Percentiles rank a stretch among this genome's conserved stretches.
Evolutionary conservation across 441 rosid species (phyloP).

Genomic region (Macaranga tanarius): DNA sequence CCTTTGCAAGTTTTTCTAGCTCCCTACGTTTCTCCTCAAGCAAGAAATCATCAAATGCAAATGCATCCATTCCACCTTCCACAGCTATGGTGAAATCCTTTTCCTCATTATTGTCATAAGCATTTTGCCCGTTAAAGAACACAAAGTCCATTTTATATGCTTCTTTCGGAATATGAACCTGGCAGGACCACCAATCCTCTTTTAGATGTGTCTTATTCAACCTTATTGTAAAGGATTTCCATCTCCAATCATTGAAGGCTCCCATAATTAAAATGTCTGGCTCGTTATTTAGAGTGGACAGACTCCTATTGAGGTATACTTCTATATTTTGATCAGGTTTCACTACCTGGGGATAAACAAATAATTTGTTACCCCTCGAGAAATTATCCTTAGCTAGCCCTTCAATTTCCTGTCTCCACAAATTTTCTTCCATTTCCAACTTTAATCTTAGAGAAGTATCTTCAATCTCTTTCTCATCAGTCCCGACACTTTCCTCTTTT

Average conservation of each 20-base stretch:
- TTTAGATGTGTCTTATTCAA: slow-evolving; percentile 58
- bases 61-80: slow-evolving; percentile 72
- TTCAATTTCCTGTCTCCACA: slow-evolving; percentile 53
- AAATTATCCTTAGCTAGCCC: slow-evolving; percentile 51
- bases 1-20: slow-evolving; percentile 67
- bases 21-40: slow-evolving; percentile 81
- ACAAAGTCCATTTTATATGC: slow-evolving; percentile 91
- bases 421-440: slow-evolving; percentile 37
- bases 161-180: slow-evolving; percentile 77
- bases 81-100: slow-evolving; percentile 67
- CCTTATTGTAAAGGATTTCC: slow-evolving; percentile 74
- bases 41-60: slow-evolving; percentile 80
- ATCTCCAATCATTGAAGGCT: slow-evolving; percentile 93
- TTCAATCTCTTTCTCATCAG: slow-evolving; percentile 27
- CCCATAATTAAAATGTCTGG: slow-evolving; percentile 81
- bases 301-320: slow-evolving; percentile 65
- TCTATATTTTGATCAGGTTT: slow-evolving; percentile 73
- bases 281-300: slow-evolving; percentile 60
- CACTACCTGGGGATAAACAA: slow-evolving; percentile 60
- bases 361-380: slow-evolving; percentile 49
- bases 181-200: slow-evolving; percentile 92
- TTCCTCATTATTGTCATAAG: slow-evolving; percentile 73
- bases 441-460: slow-evolving; percentile 39
- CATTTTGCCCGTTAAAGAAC: slow-evolving; percentile 73
- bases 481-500: slow-evolving; percentile 24